Evolutionary conservation across 148 eudicot genomes (phyloP).

Genomic region (Silene uniflora): DNA sequence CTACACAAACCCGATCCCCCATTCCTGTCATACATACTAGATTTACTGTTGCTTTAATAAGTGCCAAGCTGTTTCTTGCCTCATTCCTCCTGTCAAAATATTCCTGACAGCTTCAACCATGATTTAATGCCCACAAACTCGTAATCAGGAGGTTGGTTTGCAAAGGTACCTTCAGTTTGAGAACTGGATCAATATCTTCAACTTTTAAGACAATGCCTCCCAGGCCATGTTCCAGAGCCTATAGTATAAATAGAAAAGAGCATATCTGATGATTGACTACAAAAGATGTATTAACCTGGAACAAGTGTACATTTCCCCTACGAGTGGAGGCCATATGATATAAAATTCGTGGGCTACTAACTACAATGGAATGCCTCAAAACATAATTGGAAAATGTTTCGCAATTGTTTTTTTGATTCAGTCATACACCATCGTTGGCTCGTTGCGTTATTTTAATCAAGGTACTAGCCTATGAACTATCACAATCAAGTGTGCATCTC

Average conservation of each 20-base stretch:
- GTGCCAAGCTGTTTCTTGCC: constrained; percentile 43
- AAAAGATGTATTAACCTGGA: not conserved
- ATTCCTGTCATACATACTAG: constrained; percentile 68
- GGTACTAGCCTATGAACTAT: too few relatives aligned
- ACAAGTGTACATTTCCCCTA: not conserved
- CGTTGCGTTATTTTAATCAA: too few relatives aligned
- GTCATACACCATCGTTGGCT: too few relatives aligned
- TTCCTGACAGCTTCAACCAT: constrained; percentile 50
- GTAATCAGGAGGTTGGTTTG: constrained; percentile 11
- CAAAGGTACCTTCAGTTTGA: constrained; percentile 66
- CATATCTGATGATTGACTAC: not conserved
- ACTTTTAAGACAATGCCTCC: constrained; percentile 83
- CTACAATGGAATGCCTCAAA: not conserved
- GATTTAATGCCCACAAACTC: constrained; percentile 20
- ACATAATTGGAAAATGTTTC: not conserved
- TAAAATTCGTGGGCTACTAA: not conserved
- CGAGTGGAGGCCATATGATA: not conserved
- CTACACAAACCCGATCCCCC: constrained; percentile 98
- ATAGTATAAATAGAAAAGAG: constrained; percentile 21
- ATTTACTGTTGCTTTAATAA: constrained; percentile 58
- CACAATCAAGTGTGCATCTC: too few relatives aligned
- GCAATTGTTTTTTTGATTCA: too few relatives aligned
- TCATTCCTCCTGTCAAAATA: constrained; percentile 76
- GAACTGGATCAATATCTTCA: constrained; percentile 60
- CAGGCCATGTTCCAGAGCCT: constrained; percentile 89